Base-by-base conservation (phyloP, 2,329 filamentous ascomycete genomes). In the Colletotrichum abscissum region DNA sequence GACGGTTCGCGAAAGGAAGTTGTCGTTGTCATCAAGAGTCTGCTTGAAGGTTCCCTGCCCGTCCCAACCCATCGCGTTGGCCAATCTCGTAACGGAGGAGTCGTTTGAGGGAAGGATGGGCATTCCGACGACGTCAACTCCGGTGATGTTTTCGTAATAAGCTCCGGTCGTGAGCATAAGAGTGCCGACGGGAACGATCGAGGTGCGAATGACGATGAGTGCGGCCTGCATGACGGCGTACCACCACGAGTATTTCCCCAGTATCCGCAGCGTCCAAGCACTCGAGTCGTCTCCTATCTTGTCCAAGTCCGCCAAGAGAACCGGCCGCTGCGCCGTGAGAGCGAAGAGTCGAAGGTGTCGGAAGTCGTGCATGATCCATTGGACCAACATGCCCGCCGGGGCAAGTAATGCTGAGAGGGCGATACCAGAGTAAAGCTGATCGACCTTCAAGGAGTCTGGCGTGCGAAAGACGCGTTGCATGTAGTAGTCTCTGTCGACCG, bases 341-440 rank as follows among this genome's bases (percentile, higher is more conserved):
- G 63, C 68, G 33, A 67, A 71, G 12, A 71, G 55, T 4, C 68
- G 62, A 4, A 71, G 55, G 4, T 71, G 68, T 8, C 68, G 63
- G 24, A 71, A 71, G 3, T 60, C 56, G 63, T 66, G 62, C 68
- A 67, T 71, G 24, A 71, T 71, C 68, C 68, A 67, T 35, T 71
- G 68, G 4, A 71, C 68, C 30, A 71, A 9, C 68, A 71, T 71
- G 14, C 68, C 68, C 2, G 68, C 68, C 8, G 68, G 68, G 4
- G 68, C 68, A 4, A 71, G 63, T 14, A 71, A 1, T 5, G 56
- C 63, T 6, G 68, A 71, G 22, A 71, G 63, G 11, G 68, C 63
- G 16, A 71, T 16, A 22, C 68, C 68, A 4, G 68, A 71, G 63
- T 71, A 71, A 8, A 71, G 55, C 55, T 71, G 68, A 9, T 71